Percentiles rank a stretch among this genome's conserved stretches.
These are phyloP conservation scores for Alectoria sarmentosa DNA, from an alignment of 495 filamentous ascomycete species.

Conservation along the genomic window DNA sequence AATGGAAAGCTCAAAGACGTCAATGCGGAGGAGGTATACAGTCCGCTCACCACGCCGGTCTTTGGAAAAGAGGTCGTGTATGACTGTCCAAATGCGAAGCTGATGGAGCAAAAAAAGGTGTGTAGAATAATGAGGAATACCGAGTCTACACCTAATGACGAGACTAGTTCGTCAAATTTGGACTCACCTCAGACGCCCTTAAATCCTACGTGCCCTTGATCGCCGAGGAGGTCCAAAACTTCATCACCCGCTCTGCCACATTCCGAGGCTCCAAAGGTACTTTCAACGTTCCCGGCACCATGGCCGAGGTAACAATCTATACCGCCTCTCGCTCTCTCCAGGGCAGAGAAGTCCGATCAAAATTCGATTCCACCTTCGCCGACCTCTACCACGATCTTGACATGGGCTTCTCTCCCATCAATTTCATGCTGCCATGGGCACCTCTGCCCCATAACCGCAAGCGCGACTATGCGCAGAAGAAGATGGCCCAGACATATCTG, in stretches of 20 bases:
- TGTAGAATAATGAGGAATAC: constrained; percentile 1
- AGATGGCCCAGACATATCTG: constrained; percentile 70
- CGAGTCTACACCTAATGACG: neutral
- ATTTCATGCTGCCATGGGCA: constrained; percentile 81
- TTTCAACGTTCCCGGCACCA: constrained; percentile 56
- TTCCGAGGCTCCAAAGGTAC: constrained; percentile 63
- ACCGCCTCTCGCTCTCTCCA: constrained; percentile 76
- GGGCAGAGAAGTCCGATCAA: constrained; percentile 69
- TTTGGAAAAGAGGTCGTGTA: constrained; percentile 85
- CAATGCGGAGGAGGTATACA: constrained; percentile 76
- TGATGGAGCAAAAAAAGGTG: constrained; percentile 77
- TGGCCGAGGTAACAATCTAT: constrained; percentile 82
- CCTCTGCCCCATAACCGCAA: constrained; percentile 79
- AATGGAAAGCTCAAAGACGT: constrained; percentile 80
- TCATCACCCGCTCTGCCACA: constrained; percentile 53
- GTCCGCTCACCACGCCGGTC: constrained; percentile 73
- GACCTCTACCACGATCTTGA: constrained; percentile 76
- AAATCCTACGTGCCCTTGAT: constrained; percentile 73
- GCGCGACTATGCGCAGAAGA: constrained; percentile 67
- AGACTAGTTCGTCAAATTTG: constrained; percentile 79
- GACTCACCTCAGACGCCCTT: constrained; percentile 70
- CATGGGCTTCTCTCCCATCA: constrained; percentile 74
- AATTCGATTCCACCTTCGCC: constrained; percentile 67
- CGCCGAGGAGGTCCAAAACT: constrained; percentile 63
- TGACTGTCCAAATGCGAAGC: constrained; percentile 78